Conservation (phyloP, 305 asterid species). For the Fraxinus angustifolia region DNA sequence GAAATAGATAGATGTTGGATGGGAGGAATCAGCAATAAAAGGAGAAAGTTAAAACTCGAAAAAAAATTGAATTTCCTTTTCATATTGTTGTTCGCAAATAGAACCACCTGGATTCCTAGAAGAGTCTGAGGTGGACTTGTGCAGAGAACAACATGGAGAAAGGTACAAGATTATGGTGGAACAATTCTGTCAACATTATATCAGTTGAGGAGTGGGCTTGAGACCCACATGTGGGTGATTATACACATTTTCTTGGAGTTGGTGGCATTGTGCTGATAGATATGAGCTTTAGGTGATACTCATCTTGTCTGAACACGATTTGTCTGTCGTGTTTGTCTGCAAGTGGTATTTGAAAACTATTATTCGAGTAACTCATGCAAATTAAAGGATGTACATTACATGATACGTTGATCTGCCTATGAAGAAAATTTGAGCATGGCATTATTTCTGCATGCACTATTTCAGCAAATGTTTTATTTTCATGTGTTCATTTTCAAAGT, state of each 20-base stretch:
- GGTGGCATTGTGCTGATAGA: conserved; percentile 26
- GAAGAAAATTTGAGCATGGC: conserved; percentile 13
- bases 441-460: conserved; percentile 15
- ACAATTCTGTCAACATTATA: conserved; percentile 37
- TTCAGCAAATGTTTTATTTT: conserved; percentile 7
- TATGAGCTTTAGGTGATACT: conserved; percentile 18
- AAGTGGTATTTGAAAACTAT: conserved; percentile 6
- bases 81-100: conserved; percentile 30
- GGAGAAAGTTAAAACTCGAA: conserved; percentile 23
- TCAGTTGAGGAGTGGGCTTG: conserved; percentile 41
- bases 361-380: conserved; percentile 22
- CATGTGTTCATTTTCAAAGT: conserved; percentile 22
- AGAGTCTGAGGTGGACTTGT: conserved; percentile 38
- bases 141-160: conserved; percentile 49
- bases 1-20: conserved; percentile 17
- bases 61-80: conserved; percentile 25
- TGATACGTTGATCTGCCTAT: conserved; percentile 17
- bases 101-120: conserved; percentile 36
- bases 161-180: conserved; percentile 56
- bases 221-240: conserved; percentile 57
- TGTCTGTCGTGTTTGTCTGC: conserved; percentile 10
- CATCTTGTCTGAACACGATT: conserved; percentile 10
- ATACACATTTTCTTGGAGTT: conserved; percentile 37
- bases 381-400: conserved; percentile 10
- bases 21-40: conserved; percentile 23